Evolutionary conservation across 176 grass and related monocot genomes (phyloP).

Genomic region (Neostapfia colusana): DNA sequence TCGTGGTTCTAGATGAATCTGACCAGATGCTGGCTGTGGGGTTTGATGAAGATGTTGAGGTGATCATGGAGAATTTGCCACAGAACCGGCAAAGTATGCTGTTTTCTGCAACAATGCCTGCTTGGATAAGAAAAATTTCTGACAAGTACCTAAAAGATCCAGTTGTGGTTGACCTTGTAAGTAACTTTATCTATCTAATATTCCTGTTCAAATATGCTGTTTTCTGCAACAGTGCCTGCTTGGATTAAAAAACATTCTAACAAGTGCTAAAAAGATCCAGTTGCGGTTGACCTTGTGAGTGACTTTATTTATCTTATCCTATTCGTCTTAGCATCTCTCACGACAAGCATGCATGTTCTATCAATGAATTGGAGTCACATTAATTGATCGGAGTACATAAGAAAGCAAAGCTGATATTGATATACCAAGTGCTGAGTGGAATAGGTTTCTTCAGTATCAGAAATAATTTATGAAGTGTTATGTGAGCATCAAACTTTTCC

Average conservation of each 20-base stretch:
- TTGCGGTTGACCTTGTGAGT: slow-evolving; percentile 68
- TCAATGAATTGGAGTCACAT: not conserved
- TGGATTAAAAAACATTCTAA: slow-evolving; percentile 64
- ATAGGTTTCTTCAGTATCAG: not conserved
- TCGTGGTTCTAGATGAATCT: slow-evolving; percentile 76
- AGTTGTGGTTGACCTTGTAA: slow-evolving; percentile 67
- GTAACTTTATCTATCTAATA: slow-evolving; percentile 11
- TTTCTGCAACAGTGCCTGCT: slow-evolving; percentile 71
- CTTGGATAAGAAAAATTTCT: slow-evolving; percentile 69
- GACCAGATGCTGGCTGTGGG: slow-evolving; percentile 85
- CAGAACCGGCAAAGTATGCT: slow-evolving; percentile 70
- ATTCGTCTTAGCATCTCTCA: not conserved
- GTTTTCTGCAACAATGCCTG: slow-evolving; percentile 83
- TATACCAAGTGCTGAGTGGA: slow-evolving; percentile 6
- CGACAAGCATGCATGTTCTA: not conserved
- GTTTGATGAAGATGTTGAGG: slow-evolving; percentile 82
- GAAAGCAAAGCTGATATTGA: not conserved
- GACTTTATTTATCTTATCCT: not conserved
- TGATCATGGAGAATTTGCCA: slow-evolving; percentile 68
- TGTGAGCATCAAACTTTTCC: slow-evolving; percentile 8
- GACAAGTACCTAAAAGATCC: slow-evolving; percentile 68
- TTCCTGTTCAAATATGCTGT: slow-evolving; percentile 51
- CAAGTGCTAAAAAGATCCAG: slow-evolving; percentile 56
- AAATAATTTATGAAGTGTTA: not conserved
- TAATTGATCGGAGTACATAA: not conserved